Conservation (phyloP, 2,329 filamentous ascomycete species). For the Aurifilum marmelostoma region DNA sequence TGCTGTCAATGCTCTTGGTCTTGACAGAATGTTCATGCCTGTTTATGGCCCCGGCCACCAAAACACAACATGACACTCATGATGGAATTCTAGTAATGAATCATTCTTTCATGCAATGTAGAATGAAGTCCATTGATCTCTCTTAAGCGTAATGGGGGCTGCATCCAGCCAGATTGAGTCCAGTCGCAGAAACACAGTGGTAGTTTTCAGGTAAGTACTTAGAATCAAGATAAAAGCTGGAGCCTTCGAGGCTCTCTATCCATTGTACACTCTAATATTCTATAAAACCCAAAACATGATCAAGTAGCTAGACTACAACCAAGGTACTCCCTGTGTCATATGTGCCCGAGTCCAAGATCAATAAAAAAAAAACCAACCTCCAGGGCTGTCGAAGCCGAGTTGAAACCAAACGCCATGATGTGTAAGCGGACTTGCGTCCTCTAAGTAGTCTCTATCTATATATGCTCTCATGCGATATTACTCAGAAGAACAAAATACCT, state of each 20-base stretch:
- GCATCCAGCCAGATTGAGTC: too few relatives aligned
- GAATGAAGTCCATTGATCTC: neutral
- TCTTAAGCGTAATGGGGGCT: too few relatives aligned
- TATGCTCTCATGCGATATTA: neutral
- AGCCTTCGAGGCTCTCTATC: neutral
- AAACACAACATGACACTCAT: neutral
- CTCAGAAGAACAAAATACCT: neutral
- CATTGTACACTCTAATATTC: neutral
- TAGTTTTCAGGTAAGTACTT: too few relatives aligned
- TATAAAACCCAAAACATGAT: neutral
- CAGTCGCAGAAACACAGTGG: too few relatives aligned
- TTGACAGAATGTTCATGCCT: neutral
- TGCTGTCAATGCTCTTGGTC: neutral
- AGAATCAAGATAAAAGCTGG: neutral
- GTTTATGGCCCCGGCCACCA: neutral
- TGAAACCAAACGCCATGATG: constrained; percentile 2
- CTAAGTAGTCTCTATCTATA: neutral
- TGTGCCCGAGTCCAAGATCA: neutral
- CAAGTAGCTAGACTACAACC: neutral
- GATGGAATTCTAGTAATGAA: neutral
- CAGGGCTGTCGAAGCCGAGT: neutral
- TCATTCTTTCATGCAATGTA: neutral
- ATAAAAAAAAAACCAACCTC: too few relatives aligned
- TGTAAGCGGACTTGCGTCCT: constrained; percentile 6
- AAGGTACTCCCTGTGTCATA: neutral